A percentile compares a stretch with the other conserved stretches of the same genome.
Evolutionary conservation across 805 yeast genomes (phyloP).

Genomic region (Millerozyma acaciae): DNA sequence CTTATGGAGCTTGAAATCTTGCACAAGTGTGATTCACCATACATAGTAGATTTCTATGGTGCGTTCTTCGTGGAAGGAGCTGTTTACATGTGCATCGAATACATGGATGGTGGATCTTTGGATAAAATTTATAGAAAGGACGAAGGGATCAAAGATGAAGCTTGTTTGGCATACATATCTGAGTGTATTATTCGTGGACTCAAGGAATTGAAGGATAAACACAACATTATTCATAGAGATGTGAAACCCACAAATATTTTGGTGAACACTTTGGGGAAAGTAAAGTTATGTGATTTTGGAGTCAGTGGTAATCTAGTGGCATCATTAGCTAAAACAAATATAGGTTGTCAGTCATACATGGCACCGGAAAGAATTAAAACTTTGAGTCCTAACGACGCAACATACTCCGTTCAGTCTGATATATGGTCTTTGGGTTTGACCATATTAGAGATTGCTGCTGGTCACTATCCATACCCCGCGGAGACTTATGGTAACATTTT

Average conservation of each 20-base stretch:
- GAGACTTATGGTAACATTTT: conserved; percentile 89
- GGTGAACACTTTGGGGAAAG: conserved; percentile 77
- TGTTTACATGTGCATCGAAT: conserved; percentile 96
- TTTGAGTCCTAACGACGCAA: conserved; percentile 64
- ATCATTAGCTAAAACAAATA: conserved; percentile 88
- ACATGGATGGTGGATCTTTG: conserved; percentile 94
- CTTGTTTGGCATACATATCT: conserved; percentile 73
- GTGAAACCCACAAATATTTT: conserved; percentile 94
- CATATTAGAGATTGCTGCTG: conserved; percentile 81
- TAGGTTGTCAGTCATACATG: conserved; percentile 98
- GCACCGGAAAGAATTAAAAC: conserved; percentile 94
- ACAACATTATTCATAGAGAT: conserved; percentile 92
- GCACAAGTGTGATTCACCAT: conserved; percentile 86
- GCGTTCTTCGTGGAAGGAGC: conserved; percentile 98
- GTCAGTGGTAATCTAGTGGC: conserved; percentile 94
- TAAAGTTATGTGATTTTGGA: conserved; percentile 93
- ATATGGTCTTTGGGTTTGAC: conserved; percentile 95
- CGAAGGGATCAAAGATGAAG: conserved; percentile 67
- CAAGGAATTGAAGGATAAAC: conserved; percentile 79
- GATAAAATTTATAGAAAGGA: conserved; percentile 72
- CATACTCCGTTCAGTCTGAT: conserved; percentile 91
- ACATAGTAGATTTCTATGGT: conserved; percentile 93
- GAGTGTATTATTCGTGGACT: conserved; percentile 78
- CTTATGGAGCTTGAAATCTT: conserved; percentile 93
- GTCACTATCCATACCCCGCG: conserved; percentile 94